A percentile compares a stretch with the other conserved stretches of the same genome.
Evolutionary conservation across 2,329 filamentous ascomycete genomes (phyloP).

Genomic region (Rasamsonia emersonii): DNA sequence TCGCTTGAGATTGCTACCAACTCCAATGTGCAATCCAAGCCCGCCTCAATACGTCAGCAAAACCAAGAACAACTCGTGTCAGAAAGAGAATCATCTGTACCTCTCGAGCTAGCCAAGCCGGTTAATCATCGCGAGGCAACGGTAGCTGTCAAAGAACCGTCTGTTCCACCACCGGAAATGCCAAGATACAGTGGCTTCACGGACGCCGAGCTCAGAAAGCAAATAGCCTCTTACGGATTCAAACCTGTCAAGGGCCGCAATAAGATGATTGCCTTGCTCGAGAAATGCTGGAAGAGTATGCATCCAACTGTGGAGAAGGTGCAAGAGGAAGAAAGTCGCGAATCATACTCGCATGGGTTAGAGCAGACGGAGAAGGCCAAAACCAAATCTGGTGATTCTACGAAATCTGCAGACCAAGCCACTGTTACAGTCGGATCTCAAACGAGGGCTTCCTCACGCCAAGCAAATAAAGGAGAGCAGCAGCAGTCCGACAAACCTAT

Average conservation of each 20-base stretch:
- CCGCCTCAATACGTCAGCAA: too few species aligned
- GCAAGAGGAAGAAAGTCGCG: background rate
- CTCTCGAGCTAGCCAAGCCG: slow-evolving; percentile 2
- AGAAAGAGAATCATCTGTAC: background rate
- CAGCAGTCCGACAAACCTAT: too few species aligned
- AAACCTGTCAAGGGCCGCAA: slow-evolving; percentile 60
- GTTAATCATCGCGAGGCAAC: background rate
- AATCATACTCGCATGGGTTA: too few species aligned
- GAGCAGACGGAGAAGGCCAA: too few species aligned
- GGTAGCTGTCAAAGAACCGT: slow-evolving; percentile 1
- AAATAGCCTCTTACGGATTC: slow-evolving; percentile 60
- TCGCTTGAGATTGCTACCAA: slow-evolving; percentile 14
- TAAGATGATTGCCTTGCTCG: slow-evolving; percentile 60
- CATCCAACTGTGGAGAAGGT: slow-evolving; percentile 13
- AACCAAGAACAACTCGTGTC: too few species aligned
- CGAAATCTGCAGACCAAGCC: too few species aligned
- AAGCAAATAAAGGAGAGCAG: too few species aligned
- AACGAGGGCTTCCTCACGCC: too few species aligned
- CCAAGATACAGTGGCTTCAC: slow-evolving; percentile 57
- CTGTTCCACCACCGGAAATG: slow-evolving; percentile 16
- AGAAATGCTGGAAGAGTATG: slow-evolving; percentile 63
- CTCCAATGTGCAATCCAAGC: slow-evolving; percentile 1
- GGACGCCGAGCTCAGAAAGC: slow-evolving; percentile 53
- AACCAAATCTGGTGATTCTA: too few species aligned
- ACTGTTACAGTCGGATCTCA: too few species aligned